Evolutionary conservation across 1,284 basidiomycete genomes (phyloP).

Genomic region (Mycena sp.): DNA sequence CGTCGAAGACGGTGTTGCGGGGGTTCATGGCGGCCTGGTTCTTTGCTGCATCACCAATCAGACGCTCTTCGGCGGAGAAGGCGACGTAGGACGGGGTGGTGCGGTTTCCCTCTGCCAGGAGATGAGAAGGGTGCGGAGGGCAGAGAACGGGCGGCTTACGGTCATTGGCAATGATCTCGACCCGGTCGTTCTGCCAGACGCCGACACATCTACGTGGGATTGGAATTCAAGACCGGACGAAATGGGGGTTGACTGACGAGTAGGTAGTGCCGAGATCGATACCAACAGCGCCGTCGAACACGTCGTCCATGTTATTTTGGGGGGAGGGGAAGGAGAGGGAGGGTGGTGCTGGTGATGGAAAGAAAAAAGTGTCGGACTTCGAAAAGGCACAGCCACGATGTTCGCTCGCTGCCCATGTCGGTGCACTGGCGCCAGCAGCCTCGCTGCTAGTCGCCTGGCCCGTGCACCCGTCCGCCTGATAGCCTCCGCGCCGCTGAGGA

Average conservation of each 20-base stretch:
- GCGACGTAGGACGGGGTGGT: slow-evolving; percentile 99
- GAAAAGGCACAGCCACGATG: background rate
- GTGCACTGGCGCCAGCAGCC: background rate
- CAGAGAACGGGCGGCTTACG: slow-evolving; percentile 57
- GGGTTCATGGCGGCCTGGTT: slow-evolving; percentile 98
- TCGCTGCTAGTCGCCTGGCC: slow-evolving; percentile 4
- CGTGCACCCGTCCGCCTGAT: background rate
- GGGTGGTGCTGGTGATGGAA: slow-evolving; percentile 40
- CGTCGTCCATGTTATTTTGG: slow-evolving; percentile 87
- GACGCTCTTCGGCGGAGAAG: slow-evolving; percentile 96
- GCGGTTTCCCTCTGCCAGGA: slow-evolving; percentile 89
- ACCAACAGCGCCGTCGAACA: slow-evolving; percentile 96
- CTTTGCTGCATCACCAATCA: slow-evolving; percentile 99
- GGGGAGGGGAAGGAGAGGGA: slow-evolving; percentile 42
- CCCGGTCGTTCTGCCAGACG: slow-evolving; percentile 99
- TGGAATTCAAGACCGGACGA: slow-evolving; percentile 28
- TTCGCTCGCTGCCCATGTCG: background rate
- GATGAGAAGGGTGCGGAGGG: slow-evolving; percentile 17
- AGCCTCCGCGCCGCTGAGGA: no score
- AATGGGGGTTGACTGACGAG: slow-evolving; percentile 65
- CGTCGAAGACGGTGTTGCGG: slow-evolving; percentile 95
- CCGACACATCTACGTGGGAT: slow-evolving; percentile 80
- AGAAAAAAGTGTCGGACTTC: background rate
- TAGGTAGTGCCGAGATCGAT: slow-evolving; percentile 94
- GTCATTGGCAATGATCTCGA: slow-evolving; percentile 98